A percentile compares a stretch with the other conserved stretches of the same genome.
phyloP scores from a whole-genome alignment of 352 stramenopile species.

The Globisporangium radiosum region DNA sequence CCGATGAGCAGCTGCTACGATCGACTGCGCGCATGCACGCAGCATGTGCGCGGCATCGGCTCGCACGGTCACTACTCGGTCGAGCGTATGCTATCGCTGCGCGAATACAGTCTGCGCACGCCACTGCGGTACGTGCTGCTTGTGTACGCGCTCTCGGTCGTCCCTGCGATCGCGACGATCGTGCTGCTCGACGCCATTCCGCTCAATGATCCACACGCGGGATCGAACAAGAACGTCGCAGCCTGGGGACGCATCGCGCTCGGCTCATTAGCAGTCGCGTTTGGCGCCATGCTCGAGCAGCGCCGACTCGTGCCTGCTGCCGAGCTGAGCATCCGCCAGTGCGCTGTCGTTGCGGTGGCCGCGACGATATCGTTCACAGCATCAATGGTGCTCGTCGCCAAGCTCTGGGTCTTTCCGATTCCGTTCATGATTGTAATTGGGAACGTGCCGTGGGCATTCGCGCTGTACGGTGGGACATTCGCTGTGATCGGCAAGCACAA shows the following conservation, averaged over 20 bases:
- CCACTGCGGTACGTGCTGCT: constrained; percentile 4
- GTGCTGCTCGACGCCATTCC: constrained; percentile 11
- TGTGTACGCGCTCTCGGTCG: constrained; percentile 1
- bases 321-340: background rate
- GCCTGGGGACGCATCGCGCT: constrained; percentile 1
- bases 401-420: constrained; percentile 6
- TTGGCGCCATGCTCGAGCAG: constrained; percentile 3
- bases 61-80: constrained; percentile 19
- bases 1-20: background rate
- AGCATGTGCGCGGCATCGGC: background rate
- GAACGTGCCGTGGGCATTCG: background rate
- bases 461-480: constrained; percentile 4
- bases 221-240: background rate
- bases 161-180: constrained; percentile 9
- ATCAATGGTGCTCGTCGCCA: background rate
- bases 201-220: constrained; percentile 8
- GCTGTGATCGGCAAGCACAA: constrained; percentile 7
- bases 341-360: background rate
- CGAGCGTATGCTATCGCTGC: constrained; percentile 16
- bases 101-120: constrained; percentile 12
- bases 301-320: background rate
- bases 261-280: background rate
- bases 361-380: background rate
- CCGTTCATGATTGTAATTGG: constrained; percentile 8
- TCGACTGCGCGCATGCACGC: background rate